A percentile compares a stretch with the other conserved stretches of the same genome.
phyloP scores from a whole-genome alignment of 345 rosid species.

The Citrus sinensis region DVS_A1.0 CM039164.1:28481501-28482000 shows the following conservation, averaged over 20 bases:
- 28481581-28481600: conserved; percentile 5
- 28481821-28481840: neutral
- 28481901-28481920: too few relatives aligned
- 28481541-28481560: conserved; percentile 6
- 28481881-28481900: too few relatives aligned
- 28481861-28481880: too few relatives aligned
- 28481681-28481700: too few relatives aligned
- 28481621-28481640: conserved; percentile 13
- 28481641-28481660: neutral
- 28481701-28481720: neutral
- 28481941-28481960: too few relatives aligned
- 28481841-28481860: neutral
- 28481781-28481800: too few relatives aligned
- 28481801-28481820: neutral
- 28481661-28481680: neutral
- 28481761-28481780: neutral
- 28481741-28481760: neutral
- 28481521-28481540: conserved; percentile 20
- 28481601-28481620: conserved; percentile 32
- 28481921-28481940: too few relatives aligned
- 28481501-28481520: neutral
- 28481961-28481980: too few relatives aligned
- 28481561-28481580: neutral
- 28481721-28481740: neutral
- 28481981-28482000: too few relatives aligned